Conservation (phyloP, 2,329 filamentous ascomycete genomes). For the Fusarium sp. region DNA sequence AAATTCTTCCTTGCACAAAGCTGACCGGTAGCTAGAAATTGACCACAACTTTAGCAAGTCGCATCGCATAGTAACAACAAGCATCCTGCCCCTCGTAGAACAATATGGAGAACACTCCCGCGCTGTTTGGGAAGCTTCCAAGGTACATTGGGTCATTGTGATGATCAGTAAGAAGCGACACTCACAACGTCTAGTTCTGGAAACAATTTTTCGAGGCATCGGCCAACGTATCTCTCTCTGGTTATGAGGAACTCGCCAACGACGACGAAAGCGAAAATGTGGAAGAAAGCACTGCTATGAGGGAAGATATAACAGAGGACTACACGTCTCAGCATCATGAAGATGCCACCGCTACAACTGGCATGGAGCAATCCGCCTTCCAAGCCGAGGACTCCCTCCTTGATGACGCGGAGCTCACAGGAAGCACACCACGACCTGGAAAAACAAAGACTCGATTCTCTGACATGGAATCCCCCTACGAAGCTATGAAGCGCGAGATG, state of each 20-base stretch:
- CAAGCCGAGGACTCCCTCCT: conserved; percentile 74
- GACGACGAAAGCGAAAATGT: conserved; percentile 68
- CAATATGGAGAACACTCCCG: conserved; percentile 95
- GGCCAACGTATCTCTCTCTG: conserved; percentile 94
- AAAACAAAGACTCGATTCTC: conserved; percentile 69
- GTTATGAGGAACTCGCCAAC: conserved; percentile 86
- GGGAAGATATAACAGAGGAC: conserved; percentile 67
- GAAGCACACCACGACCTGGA: conserved; percentile 75
- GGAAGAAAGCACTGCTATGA: conserved; percentile 67
- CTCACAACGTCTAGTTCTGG: conserved; percentile 78
- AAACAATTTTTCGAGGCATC: conserved; percentile 99
- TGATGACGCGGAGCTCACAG: conserved; percentile 71
- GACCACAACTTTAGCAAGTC: conserved; percentile 98
- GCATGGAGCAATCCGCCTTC: conserved; percentile 52
- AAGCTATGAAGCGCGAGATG: conserved; percentile 77
- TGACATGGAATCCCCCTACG: conserved; percentile 81
- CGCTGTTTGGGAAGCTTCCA: conserved; percentile 96
- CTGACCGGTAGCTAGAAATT: conserved; percentile 75
- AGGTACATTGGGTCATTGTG: conserved; percentile 63
- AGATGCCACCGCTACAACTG: conserved; percentile 54
- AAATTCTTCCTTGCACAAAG: neutral
- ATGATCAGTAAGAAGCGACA: neutral
- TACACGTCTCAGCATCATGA: conserved; percentile 58
- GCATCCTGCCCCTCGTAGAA: conserved; percentile 92
- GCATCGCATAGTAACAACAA: conserved; percentile 94